These are phyloP conservation scores for Hypsizygus marmoreus DNA, from an alignment of 768 basidiomycete species.

Conservation along the genomic window DNA sequence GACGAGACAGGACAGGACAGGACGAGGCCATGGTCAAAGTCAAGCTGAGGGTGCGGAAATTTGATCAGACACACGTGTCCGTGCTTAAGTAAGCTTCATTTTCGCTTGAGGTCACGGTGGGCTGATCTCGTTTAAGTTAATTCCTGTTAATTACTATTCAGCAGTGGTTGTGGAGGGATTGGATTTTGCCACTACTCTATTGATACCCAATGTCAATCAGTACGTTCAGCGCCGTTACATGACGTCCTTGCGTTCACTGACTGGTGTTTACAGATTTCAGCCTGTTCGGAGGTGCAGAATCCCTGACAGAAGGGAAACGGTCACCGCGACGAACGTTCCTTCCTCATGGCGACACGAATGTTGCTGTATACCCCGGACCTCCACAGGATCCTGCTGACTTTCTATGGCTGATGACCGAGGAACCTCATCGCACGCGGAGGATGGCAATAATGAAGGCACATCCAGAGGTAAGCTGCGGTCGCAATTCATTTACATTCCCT, in stretches of 20 bases:
- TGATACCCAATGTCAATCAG: slow-evolving; percentile 11
- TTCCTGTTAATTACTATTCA: too few relatives aligned
- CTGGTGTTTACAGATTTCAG: slow-evolving; percentile 63
- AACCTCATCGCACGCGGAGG: slow-evolving; percentile 89
- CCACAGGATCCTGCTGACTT: slow-evolving; percentile 85
- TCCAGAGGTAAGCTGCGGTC: slow-evolving; percentile 64
- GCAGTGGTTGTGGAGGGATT: too few relatives aligned
- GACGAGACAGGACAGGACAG: too few relatives aligned
- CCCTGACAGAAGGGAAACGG: slow-evolving; percentile 57
- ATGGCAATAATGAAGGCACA: slow-evolving; percentile 92
- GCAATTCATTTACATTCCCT: neutral
- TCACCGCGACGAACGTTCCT: slow-evolving; percentile 54
- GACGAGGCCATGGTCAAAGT: too few relatives aligned
- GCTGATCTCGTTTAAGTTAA: too few relatives aligned
- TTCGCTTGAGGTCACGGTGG: too few relatives aligned
- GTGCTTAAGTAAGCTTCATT: too few relatives aligned
- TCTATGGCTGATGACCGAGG: slow-evolving; percentile 97
- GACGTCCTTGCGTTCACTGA: too few relatives aligned
- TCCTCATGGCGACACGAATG: slow-evolving; percentile 43
- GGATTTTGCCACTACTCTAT: too few relatives aligned
- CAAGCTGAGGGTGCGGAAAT: too few relatives aligned
- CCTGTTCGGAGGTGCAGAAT: slow-evolving; percentile 83
- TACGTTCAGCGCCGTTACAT: neutral
- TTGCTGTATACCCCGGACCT: slow-evolving; percentile 44
- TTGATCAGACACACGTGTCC: too few relatives aligned